phyloP scores from a whole-genome alignment of 176 grass and related monocot species.

The Triticum aestivum region IWGSC_CS_RefSeq_v2.1 NC_057802.1:420500682-420501181 shows the following conservation, averaged over 20 bases:
- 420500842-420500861: not conserved
- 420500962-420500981: not conserved
- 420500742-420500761: not conserved
- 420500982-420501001: not conserved
- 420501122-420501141: not conserved
- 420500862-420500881: not conserved
- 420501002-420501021: constrained; percentile 7
- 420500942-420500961: constrained; percentile 12
- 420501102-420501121: not conserved
- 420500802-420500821: not conserved
- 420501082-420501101: not conserved
- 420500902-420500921: not conserved
- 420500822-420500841: not conserved
- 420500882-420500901: constrained; percentile 9
- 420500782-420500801: not conserved
- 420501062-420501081: not conserved
- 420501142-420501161: constrained; percentile 9
- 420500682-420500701: constrained; percentile 45
- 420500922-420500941: not conserved
- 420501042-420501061: not conserved
- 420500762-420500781: constrained; percentile 27
- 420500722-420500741: not conserved
- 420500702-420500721: constrained; percentile 25
- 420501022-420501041: not conserved
- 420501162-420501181: constrained; percentile 19